These are phyloP conservation scores for Mycena rosella DNA, from an alignment of 768 basidiomycete genomes.

Conservation along the genomic window DNA sequence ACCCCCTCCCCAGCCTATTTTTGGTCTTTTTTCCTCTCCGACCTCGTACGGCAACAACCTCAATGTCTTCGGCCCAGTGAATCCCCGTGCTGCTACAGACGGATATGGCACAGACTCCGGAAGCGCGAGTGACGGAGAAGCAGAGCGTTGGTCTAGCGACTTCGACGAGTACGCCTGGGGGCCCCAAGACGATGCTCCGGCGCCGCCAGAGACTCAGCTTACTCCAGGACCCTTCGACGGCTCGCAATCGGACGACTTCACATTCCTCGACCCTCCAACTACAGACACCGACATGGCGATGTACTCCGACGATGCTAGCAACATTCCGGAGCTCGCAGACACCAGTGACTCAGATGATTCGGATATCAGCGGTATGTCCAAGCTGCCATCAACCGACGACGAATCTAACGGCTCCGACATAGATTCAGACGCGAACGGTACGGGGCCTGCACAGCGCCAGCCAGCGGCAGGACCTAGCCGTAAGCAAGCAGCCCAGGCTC, in stretches of 20 bases:
- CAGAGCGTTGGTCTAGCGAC: too few species aligned
- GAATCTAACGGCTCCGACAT: too few species aligned
- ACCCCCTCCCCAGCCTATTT: not conserved
- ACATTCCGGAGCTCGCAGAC: not conserved
- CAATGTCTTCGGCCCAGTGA: not conserved
- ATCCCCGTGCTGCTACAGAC: not conserved
- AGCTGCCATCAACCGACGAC: too few species aligned
- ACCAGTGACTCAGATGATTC: not conserved
- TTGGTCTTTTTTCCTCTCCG: not conserved
- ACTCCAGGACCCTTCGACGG: not conserved
- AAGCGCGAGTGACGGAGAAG: not conserved
- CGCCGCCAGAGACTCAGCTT: constrained; percentile 1
- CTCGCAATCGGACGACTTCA: not conserved
- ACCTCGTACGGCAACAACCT: not conserved
- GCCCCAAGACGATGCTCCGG: not conserved
- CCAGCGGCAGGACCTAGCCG: too few species aligned
- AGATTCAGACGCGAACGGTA: not conserved
- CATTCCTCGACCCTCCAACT: not conserved
- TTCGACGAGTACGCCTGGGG: not conserved
- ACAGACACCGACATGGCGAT: not conserved
- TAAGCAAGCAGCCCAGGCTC: too few species aligned
- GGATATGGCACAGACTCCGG: not conserved
- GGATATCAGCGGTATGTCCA: too few species aligned
- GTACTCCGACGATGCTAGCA: not conserved
- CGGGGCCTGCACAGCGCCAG: too few species aligned